Base-by-base conservation (phyloP, 2,329 filamentous ascomycete genomes). In the Rutstroemia sydowiana region DNA sequence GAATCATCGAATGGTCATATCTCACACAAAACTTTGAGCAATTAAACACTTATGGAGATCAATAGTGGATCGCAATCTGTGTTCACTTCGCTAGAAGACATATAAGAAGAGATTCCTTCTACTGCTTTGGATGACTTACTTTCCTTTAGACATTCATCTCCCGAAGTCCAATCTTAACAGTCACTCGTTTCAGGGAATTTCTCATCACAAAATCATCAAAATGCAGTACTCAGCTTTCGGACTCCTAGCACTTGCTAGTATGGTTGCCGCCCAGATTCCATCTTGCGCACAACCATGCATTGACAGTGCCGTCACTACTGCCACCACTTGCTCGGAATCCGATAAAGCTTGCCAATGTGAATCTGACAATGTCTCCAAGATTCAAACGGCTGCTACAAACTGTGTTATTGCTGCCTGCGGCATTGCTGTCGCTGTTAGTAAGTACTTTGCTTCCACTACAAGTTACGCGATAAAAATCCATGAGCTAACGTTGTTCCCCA, bases 141-240 rank as follows among this genome's bases (percentile, higher is more conserved):
- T 13, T 39, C 23, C 14, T 45, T 14, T 16, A 41, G 7, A 21
- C 11, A 41, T 3, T 16, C 16, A 31, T 31, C 42, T 37, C 23
- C 18, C 9, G 45, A 32, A 13, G 32, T 11, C 10, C 34, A 39
- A 46, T 31, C 16, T 51, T 46, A 41, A 40, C 41, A 45, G 45
- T 31, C 48, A 51, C 32, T 51, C 48, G 41, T 51, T 51, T 46
- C n/a, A 46, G 45, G 48, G 48, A 40, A 45, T 37, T 51, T 14
- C 41, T 21, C 31, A 37, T 37, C 28, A 42, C 18, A 23, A 45
- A 45, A 28, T n/a, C 31, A 10, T 39, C 41, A 51, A 39, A 30
- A 51, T 51, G 48, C 48, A 51, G 32, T 51, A 45, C 23, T 45
- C 41, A 30, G 7, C 32, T 28, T 44, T 45, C 32, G 32, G n/a